These are phyloP conservation scores for Rhinocladiella similis DNA, from an alignment of 2,329 filamentous ascomycete genomes.

Conservation along the genomic window DNA sequence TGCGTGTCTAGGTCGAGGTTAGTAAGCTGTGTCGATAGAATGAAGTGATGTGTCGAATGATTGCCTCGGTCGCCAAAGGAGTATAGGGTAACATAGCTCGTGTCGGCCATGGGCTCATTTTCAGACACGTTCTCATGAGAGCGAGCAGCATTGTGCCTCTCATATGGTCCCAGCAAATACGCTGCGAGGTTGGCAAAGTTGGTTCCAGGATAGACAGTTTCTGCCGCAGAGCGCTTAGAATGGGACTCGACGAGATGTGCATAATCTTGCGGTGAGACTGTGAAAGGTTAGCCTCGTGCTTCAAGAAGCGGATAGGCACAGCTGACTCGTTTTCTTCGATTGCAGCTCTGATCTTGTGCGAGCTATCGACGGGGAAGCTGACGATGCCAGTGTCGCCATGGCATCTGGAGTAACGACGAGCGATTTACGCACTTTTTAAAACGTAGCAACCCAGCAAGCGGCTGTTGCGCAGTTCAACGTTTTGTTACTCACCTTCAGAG, in stretches of 20 bases:
- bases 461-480: background rate
- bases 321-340: background rate
- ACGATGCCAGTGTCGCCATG: background rate
- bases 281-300: background rate
- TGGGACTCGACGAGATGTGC: background rate
- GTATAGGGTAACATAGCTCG: background rate
- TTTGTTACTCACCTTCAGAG: background rate
- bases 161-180: background rate
- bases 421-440: background rate
- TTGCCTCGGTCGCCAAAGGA: background rate
- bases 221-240: background rate
- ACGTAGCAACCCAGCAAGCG: slow-evolving; percentile 1
- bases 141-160: background rate
- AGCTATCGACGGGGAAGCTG: background rate
- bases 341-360: slow-evolving; percentile 1
- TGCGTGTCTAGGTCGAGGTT: background rate
- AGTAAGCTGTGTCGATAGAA: background rate
- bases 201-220: slow-evolving; percentile 1
- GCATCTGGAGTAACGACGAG: background rate
- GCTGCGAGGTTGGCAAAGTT: background rate
- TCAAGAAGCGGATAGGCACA: background rate
- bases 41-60: background rate
- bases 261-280: background rate
- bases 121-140: background rate
- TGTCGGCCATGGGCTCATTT: background rate